phyloP scores from a whole-genome alignment of 148 eudicot genomes.

The Chenopodium suecicum region DNA sequence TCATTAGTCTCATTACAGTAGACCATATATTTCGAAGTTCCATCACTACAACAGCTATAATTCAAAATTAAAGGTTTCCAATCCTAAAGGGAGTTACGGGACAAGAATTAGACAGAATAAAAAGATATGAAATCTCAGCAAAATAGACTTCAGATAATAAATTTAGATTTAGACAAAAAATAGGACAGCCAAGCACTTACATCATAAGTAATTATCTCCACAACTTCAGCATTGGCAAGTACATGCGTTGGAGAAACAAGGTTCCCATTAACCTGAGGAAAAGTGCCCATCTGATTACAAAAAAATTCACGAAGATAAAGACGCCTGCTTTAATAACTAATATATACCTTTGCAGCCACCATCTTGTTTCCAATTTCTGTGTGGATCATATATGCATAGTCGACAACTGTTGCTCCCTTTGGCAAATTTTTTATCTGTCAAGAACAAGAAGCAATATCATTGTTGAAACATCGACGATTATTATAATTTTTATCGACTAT shows the following conservation, averaged over 20 bases:
- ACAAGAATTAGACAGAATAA: background rate
- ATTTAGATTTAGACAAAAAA: background rate
- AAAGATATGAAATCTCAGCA: background rate
- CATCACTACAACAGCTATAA: background rate
- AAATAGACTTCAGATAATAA: background rate
- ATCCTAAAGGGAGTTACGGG: background rate
- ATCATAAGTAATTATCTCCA: conserved; percentile 84
- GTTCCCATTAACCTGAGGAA: conserved; percentile 91
- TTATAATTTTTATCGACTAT: background rate
- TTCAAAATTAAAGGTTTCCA: background rate
- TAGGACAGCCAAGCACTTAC: conserved; percentile 40
- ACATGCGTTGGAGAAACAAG: conserved; percentile 72
- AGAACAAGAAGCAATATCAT: conserved; percentile 8
- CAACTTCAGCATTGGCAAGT: conserved; percentile 99
- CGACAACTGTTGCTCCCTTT: conserved; percentile 89
- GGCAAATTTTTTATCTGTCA: conserved; percentile 90
- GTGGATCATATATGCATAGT: conserved; percentile 97
- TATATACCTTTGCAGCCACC: conserved; percentile 95
- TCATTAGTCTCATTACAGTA: background rate
- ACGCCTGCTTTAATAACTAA: conserved; percentile 13
- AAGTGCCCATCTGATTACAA: conserved; percentile 21
- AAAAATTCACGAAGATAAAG: background rate
- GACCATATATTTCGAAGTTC: background rate
- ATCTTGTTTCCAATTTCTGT: conserved; percentile 95
- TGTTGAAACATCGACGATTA: conserved; percentile 1